phyloP scores from a whole-genome alignment of 2,329 filamentous ascomycete genomes.

The Hypoxylon sp. region DNA sequence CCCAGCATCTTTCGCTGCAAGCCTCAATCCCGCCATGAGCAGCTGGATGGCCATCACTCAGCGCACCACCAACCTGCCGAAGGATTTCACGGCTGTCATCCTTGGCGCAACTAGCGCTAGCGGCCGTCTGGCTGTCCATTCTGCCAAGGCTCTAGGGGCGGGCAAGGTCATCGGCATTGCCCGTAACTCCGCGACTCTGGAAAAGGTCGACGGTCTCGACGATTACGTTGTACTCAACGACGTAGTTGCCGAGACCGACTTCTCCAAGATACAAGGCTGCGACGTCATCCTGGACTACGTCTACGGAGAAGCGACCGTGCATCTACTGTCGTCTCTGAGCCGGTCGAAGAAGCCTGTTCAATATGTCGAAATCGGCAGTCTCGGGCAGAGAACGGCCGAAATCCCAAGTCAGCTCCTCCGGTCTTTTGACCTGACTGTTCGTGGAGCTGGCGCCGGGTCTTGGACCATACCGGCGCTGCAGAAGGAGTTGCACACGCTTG shows the following conservation, averaged over 20 bases:
- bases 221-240: conserved; percentile 58
- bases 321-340: conserved; percentile 57
- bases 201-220: conserved; percentile 59
- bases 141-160: conserved; percentile 63
- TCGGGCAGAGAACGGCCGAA: conserved; percentile 55
- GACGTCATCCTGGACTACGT: conserved; percentile 71
- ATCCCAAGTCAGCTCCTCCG: conserved; percentile 61
- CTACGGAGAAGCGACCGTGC: conserved; percentile 61
- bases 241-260: conserved; percentile 59
- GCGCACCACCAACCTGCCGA: conserved; percentile 56
- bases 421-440: conserved; percentile 61
- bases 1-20: conserved; percentile 62
- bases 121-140: conserved; percentile 62
- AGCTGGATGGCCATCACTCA: conserved; percentile 69
- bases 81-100: conserved; percentile 62
- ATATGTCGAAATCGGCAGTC: conserved; percentile 65
- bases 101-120: conserved; percentile 66
- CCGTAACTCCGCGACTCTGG: conserved; percentile 59
- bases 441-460: conserved; percentile 60
- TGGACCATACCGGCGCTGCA: conserved; percentile 54
- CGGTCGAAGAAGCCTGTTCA: conserved; percentile 59
- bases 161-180: conserved; percentile 64
- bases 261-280: conserved; percentile 57
- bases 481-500: conserved; percentile 48
- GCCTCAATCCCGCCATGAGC: conserved; percentile 67